Conservation (phyloP, 176 grass and related monocot genomes). For the Elymus sibiricus region DNA sequence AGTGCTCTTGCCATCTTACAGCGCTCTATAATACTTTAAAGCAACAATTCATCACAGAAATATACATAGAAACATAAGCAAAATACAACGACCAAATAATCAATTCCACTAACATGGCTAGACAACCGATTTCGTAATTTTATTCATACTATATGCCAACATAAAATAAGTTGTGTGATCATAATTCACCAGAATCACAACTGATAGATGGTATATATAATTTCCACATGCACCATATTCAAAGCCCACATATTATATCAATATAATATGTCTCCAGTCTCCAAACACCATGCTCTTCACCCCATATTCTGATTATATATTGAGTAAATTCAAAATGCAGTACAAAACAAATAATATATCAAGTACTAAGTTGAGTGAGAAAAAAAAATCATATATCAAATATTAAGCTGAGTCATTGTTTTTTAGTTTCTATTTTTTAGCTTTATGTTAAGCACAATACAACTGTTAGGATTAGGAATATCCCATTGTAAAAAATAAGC, state of each 20-base stretch:
- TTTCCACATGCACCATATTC: background rate
- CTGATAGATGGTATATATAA: background rate
- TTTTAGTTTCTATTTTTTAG: background rate
- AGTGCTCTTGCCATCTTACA: background rate
- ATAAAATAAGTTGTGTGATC: background rate
- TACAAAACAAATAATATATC: background rate
- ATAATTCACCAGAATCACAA: conserved; percentile 8
- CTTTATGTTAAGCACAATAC: background rate
- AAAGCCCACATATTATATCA: background rate
- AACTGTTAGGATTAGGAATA: background rate
- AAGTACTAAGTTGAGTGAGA: background rate
- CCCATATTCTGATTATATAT: background rate
- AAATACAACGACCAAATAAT: background rate
- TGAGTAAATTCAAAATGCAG: background rate
- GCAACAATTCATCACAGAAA: background rate
- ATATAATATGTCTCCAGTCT: too few species aligned
- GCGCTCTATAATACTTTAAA: background rate
- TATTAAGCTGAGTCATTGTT: background rate
- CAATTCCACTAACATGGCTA: background rate
- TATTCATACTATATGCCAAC: background rate
- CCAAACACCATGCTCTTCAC: background rate
- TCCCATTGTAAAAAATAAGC: background rate
- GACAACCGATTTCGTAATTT: background rate
- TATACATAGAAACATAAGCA: background rate
- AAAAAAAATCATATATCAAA: background rate